Evolutionary conservation across 192 early-diverging fungal species (phyloP).

Genomic region (Rhizoclosmatium sp.): DNA sequence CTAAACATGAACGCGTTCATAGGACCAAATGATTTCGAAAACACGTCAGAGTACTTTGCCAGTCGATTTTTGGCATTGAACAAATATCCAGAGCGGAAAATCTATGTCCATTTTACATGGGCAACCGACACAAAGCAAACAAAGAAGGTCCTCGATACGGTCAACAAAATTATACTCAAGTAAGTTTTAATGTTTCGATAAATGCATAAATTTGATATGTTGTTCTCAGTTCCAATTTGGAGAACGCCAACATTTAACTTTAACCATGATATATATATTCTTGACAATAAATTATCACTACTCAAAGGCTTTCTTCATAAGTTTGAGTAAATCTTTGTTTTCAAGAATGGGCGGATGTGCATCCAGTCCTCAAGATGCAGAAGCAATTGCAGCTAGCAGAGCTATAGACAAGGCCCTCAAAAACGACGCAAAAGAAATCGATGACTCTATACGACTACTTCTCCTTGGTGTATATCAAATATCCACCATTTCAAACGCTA

Average conservation of each 20-base stretch:
- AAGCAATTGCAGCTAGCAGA: slow-evolving; percentile 54
- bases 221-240: not conserved
- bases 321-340: no score
- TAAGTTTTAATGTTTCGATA: not conserved
- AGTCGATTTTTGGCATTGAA: slow-evolving; percentile 47
- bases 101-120: slow-evolving; percentile 67
- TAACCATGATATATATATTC: no score
- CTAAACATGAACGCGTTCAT: no score
- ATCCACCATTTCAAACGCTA: no score
- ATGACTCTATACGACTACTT: slow-evolving; percentile 44
- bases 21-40: slow-evolving; percentile 54
- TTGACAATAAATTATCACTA: no score
- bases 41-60: slow-evolving; percentile 52
- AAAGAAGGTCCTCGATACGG: slow-evolving; percentile 42
- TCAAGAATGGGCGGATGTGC: no score
- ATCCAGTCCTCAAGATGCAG: not conserved
- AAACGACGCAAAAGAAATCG: slow-evolving; percentile 44
- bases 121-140: slow-evolving; percentile 66
- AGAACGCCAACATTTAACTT: not conserved
- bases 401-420: slow-evolving; percentile 59
- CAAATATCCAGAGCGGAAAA: slow-evolving; percentile 49
- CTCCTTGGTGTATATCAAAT: slow-evolving; percentile 32
- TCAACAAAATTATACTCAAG: slow-evolving; percentile 25
- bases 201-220: not conserved
- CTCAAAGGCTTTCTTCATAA: no score